Conservation (phyloP, 2,329 filamentous ascomycete species). For the Aspergillus puulaauensis region DNA sequence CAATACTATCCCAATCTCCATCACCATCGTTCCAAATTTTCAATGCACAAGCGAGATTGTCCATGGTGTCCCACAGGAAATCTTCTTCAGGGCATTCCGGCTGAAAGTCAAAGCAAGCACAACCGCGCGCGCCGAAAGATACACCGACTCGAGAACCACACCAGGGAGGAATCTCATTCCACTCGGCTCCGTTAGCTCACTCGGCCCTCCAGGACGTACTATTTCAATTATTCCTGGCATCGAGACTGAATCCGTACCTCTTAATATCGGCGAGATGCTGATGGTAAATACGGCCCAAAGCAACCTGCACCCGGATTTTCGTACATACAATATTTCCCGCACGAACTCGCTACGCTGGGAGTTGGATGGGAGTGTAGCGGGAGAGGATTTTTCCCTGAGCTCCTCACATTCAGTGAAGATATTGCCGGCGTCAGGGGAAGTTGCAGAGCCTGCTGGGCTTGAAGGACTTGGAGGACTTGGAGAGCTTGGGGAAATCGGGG, state of each 20-base stretch:
- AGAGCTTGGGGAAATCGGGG: too few relatives aligned
- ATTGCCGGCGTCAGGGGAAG: not conserved
- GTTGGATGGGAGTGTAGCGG: not conserved
- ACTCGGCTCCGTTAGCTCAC: not conserved
- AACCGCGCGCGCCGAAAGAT: not conserved
- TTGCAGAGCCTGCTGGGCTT: not conserved
- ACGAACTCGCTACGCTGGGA: not conserved
- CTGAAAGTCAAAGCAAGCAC: not conserved
- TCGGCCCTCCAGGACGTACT: not conserved
- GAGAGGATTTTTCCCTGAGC: not conserved
- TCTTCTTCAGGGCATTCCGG: not conserved
- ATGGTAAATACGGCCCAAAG: not conserved
- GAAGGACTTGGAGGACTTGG: too few relatives aligned
- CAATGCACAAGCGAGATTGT: not conserved
- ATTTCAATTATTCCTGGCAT: not conserved
- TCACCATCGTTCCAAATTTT: not conserved
- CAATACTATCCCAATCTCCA: not conserved
- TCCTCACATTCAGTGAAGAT: not conserved
- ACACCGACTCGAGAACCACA: not conserved
- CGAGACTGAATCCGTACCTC: not conserved
- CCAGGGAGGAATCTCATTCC: not conserved
- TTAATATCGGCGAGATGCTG: not conserved
- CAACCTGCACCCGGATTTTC: not conserved
- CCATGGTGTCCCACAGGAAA: not conserved
- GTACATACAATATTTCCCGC: conserved; percentile 3